Evolutionary conservation across 192 early-diverging fungal genomes (phyloP), one percentile per base, ranked within the genome.

Genomic region (Dissophora globulifera): DNA sequence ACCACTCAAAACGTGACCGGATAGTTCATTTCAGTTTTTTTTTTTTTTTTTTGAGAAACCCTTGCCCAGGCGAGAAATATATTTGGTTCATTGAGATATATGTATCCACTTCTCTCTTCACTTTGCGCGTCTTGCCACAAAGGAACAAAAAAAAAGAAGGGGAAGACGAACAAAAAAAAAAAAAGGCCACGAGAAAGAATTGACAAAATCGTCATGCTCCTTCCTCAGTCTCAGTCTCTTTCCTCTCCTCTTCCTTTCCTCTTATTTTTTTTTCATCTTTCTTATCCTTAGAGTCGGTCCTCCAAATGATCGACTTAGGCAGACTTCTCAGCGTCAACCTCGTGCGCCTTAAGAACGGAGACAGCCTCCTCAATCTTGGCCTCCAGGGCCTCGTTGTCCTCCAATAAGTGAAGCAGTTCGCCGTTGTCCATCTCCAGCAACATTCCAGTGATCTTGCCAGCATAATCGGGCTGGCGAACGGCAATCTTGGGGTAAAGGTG

Each of bases 381-480:
- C 33, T 66, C 72, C 62, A 67, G 56, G 62, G 72, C 94, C 42
- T 87, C 90, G 46, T 81, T 75, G 80, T 88, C 87, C 83, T 96
- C 96, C 52, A 98, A 80, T 58, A 98, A 76, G 80, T 93, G 89
- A 60, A 98, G 82, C 54, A 98, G 83, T 80, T 99, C 98, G 54
- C 86, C 79, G 75, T 96, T 95, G 79, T 98, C 95, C 96, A 98
- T 99, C 84, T 99, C 96, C 50, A 98, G 85, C 57, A 96, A 86
- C 96, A 99, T 98, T 61, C 98, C 98, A 30, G 96, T 98, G 79
- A 99, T 94, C 91, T 99, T 98, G 69, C 95, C 95, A 55, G 96
- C 95, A 58, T 86, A 82, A 29, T 89, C 84, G 51, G 88, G 87
- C 76, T 93, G 87, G 50, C 86, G 89, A 19, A 78, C 59, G 45